Evolutionary conservation across 2,329 filamentous ascomycete species (phyloP), one percentile per base, ranked within the genome.

Genomic region (Amylocarpus encephaloides): DNA sequence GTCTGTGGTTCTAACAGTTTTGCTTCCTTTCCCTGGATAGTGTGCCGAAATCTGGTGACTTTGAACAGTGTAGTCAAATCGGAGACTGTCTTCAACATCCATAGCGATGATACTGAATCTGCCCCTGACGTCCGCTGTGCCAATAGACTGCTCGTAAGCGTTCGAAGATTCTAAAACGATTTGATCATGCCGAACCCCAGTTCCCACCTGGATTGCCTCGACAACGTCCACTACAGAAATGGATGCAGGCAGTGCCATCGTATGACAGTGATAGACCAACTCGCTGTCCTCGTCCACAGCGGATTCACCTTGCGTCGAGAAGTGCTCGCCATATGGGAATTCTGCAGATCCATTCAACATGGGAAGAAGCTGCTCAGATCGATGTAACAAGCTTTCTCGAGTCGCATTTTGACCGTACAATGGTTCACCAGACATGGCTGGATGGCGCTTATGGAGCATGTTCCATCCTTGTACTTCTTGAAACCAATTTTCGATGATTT

Each of bases 31-130:
- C 19, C 19, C 19, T 33, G 54, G 48, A 32, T 47, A 43, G 18
- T 58, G 40, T 6, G 47, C 43, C 13, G 43, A 55, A 4, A 64
- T 47, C 12, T 43, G 45, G 15, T 67, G 53, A n/a, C 76, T 71
- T 1, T 75, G 76, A 2, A 73, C 72, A 22, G 71, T 73, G 55
- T 85, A 78, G 58, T 82, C 76, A n/a, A 85, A 61, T 6, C 74
- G 76, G 53, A 77, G 57, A 0, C 81, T 76, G 32, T 78, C 67
- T 13, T 74, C 73, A 1, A 85, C 74, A 9, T 83, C 74, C 0
- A 89, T 69, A 0, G 83, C 87, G 46, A 94, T 76, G 56, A 94
- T 88, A 63, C 85, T 91, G 64, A 81, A 87, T 42, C 81, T 73
- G 2, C 85, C 85, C 43, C 73, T 69, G 1, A 77, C 73, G 70